Base-by-base conservation (phyloP, 2,329 filamentous ascomycete genomes). In the Xylaria sp. region DNA sequence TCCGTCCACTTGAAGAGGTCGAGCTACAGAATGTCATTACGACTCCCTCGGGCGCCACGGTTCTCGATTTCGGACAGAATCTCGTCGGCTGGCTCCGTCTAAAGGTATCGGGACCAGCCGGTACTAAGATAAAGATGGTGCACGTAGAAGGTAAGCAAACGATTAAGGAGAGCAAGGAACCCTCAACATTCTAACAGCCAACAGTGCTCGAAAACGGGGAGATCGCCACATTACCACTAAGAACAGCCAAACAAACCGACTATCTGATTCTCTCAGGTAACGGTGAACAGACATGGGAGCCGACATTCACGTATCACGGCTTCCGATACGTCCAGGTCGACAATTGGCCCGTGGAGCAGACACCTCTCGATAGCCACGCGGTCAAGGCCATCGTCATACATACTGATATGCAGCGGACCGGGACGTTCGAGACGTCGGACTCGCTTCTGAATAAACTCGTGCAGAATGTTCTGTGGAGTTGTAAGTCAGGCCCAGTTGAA, bases 211-310 rank as follows among this genome's bases (percentile, higher is more conserved):
- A 71, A 42, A 52, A 78, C 59, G 71, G 75, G 52, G 74, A 81
- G 73, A 65, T 80, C 42, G 67, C 71, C 1, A 74, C 69, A 0
- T 64, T 62, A 1, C 69, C 69, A 4, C 55, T 71, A 13, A 59
- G 69, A 52, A 60, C 59, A 2, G 69, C 69, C 2, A 65, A 23
- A 2, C 67, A 69, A 51, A 66, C 65, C 2, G 69, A 71, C 49
- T 11, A 55, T 3, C 11, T 70, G 0, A 60, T 65, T 11, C 63
- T 71, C 1, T 66, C 66, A 0, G 68, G 4, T 78, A 79, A 18
- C 82, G 82, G 83, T 80, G 78, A 0, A 78, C 83, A 13, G 78
- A 83, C 62, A 71, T 82, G 77, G 76, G 70, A 75, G 18, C 79
- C 79, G 0, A 71, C 69, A 0, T 81, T 80, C 65, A 81, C 78